Percentiles rank a stretch among this genome's conserved stretches.
These are phyloP conservation scores for Diplosphaera chodatii DNA, from an alignment of 139 green algal species.

Conservation along the genomic window DNA sequence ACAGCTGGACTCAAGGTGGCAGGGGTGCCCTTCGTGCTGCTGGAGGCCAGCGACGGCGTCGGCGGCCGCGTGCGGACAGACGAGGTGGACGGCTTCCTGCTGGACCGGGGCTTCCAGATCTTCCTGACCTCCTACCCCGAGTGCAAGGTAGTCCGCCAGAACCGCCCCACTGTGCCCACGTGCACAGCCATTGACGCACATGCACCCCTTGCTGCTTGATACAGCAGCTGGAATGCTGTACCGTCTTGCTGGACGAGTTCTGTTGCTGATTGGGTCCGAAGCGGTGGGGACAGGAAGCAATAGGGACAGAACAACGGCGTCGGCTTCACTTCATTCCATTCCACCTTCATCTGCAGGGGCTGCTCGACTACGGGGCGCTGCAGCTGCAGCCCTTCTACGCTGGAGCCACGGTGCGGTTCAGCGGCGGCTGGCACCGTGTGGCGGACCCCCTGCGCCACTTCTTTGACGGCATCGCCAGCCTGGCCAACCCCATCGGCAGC, in stretches of 20 bases:
- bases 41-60: slow-evolving; percentile 85
- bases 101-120: slow-evolving; percentile 98
- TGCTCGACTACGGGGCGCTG: slow-evolving; percentile 81
- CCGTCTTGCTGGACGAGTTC: too few relatives aligned
- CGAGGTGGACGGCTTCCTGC: slow-evolving; percentile 83
- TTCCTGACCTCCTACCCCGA: slow-evolving; percentile 81
- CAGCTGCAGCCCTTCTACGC: slow-evolving; percentile 82
- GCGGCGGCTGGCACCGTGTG: slow-evolving; percentile 43
- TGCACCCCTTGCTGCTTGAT: too few relatives aligned
- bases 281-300: too few relatives aligned
- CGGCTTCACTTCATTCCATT: too few relatives aligned
- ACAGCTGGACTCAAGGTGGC: too few relatives aligned
- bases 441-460: slow-evolving; percentile 75
- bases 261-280: too few relatives aligned
- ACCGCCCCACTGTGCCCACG: too few relatives aligned
- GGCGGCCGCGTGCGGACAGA: slow-evolving; percentile 90
- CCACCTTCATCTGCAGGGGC: slow-evolving; percentile 10
- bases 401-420: slow-evolving; percentile 72
- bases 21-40: slow-evolving; percentile 53
- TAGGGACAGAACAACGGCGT: too few relatives aligned
- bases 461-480: slow-evolving; percentile 62
- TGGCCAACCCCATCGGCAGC: slow-evolving; percentile 81
- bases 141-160: slow-evolving; percentile 6
- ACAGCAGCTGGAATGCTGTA: too few relatives aligned
- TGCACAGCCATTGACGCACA: too few relatives aligned